Evolutionary conservation across 306 rosid genomes (phyloP).

Genomic region (Rosa persica): DNA sequence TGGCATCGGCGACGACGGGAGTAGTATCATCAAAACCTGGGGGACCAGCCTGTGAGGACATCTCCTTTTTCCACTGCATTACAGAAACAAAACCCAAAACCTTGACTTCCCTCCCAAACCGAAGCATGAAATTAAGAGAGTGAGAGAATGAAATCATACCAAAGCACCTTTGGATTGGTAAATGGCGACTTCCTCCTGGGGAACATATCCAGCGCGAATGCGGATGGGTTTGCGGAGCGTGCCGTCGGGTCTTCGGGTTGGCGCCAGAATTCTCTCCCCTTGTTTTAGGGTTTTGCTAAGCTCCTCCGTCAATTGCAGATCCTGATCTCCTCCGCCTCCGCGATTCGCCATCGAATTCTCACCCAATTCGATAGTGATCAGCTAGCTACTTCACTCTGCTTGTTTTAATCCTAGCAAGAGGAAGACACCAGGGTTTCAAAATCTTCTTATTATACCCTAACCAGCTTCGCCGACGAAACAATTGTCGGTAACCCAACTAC

Average conservation of each 20-base stretch:
- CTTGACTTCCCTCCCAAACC: background rate
- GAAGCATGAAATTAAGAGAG: background rate
- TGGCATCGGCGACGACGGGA: constrained; percentile 27
- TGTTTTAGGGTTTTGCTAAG: constrained; percentile 66
- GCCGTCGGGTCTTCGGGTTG: constrained; percentile 90
- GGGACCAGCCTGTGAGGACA: constrained; percentile 68
- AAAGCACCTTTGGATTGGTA: constrained; percentile 74
- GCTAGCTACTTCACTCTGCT: background rate
- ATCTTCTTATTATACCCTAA: background rate
- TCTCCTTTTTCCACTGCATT: constrained; percentile 76
- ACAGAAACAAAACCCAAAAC: background rate
- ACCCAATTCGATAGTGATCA: background rate
- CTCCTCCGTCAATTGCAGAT: constrained; percentile 31
- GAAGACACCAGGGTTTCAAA: background rate
- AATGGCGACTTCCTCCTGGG: constrained; percentile 90
- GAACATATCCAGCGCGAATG: constrained; percentile 79
- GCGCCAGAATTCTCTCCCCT: constrained; percentile 79
- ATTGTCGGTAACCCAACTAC: background rate
- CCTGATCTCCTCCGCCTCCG: constrained; percentile 32
- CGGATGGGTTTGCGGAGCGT: constrained; percentile 79
- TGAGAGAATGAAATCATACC: constrained; percentile 34
- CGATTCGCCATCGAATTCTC: constrained; percentile 40
- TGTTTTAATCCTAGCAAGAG: background rate
- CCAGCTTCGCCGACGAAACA: too few relatives aligned
- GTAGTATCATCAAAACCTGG: constrained; percentile 69